Conservation (phyloP, 306 rosid species). For the Prunus fruticosa region DNA sequence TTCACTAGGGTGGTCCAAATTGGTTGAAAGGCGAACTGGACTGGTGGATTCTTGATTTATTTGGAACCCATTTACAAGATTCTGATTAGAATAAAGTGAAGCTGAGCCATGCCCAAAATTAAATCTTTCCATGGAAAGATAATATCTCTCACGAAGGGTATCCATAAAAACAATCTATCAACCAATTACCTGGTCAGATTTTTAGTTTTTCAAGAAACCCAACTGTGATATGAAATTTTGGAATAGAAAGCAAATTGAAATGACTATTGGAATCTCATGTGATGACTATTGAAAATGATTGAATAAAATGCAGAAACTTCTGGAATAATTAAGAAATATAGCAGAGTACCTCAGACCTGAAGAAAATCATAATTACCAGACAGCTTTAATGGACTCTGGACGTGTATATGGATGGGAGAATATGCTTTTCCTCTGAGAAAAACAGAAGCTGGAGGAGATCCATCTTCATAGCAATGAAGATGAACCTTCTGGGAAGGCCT, state of each 20-base stretch:
- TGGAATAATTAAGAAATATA: background rate
- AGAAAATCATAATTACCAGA: background rate
- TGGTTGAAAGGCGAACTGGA: slow-evolving; percentile 21
- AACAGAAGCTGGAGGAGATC: background rate
- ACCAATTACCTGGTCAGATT: background rate
- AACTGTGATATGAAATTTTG: background rate
- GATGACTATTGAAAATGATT: background rate
- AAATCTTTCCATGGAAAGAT: slow-evolving; percentile 32
- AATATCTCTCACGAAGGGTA: slow-evolving; percentile 28
- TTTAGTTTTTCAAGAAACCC: background rate
- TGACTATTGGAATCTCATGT: background rate
- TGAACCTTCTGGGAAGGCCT: slow-evolving; percentile 10
- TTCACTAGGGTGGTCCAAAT: slow-evolving; percentile 15
- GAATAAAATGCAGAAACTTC: background rate
- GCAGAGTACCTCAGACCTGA: background rate
- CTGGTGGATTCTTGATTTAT: slow-evolving; percentile 23
- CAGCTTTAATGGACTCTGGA: background rate
- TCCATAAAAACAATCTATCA: slow-evolving; percentile 18
- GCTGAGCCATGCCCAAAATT: slow-evolving; percentile 35
- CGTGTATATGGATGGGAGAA: background rate
- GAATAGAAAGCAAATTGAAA: background rate
- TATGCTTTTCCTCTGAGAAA: background rate
- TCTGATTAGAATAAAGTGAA: too few relatives aligned
- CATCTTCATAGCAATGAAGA: background rate
- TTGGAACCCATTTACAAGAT: slow-evolving; percentile 27